A percentile compares a stretch with the other conserved stretches of the same genome.
Evolutionary conservation across 2,329 filamentous ascomycete genomes (phyloP).

Genomic region (Colletotrichum caudatum): DNA sequence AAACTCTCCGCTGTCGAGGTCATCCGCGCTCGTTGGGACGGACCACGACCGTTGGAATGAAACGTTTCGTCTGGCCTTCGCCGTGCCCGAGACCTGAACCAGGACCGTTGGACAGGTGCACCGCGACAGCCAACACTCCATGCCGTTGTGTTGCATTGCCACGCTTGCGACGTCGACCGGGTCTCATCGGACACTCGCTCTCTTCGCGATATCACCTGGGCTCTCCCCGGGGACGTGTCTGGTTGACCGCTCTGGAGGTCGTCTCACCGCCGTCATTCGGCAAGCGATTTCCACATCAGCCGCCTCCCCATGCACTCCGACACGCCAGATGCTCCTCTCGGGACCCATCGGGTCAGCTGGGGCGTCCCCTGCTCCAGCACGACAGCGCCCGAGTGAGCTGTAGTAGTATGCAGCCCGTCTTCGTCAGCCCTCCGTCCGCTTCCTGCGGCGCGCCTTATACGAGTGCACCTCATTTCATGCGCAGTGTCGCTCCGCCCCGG

Average conservation of each 20-base stretch:
- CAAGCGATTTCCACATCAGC: conserved; percentile 22
- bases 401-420: conserved; percentile 27
- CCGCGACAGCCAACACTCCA: background rate
- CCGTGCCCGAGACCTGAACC: conserved; percentile 16
- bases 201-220: background rate
- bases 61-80: conserved; percentile 5
- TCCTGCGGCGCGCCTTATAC: conserved; percentile 24
- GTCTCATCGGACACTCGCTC: too few relatives aligned
- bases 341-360: conserved; percentile 22
- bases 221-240: background rate
- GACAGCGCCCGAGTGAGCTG: background rate
- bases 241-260: conserved; percentile 6
- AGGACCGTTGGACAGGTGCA: conserved; percentile 19
- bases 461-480: conserved; percentile 25
- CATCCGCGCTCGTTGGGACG: conserved; percentile 14
- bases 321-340: conserved; percentile 4
- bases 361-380: background rate
- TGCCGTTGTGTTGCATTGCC: conserved; percentile 20
- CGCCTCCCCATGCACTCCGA: background rate
- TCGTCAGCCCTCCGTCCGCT: conserved; percentile 32
- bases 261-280: conserved; percentile 31
- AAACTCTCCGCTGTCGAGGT: background rate
- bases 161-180: background rate
- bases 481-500: conserved; percentile 23
- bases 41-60: conserved; percentile 11